Evolutionary conservation across 1,139 yeast species (phyloP), one percentile per base, ranked within the genome.

Genomic region (Arxiozyma slooffiae): DNA sequence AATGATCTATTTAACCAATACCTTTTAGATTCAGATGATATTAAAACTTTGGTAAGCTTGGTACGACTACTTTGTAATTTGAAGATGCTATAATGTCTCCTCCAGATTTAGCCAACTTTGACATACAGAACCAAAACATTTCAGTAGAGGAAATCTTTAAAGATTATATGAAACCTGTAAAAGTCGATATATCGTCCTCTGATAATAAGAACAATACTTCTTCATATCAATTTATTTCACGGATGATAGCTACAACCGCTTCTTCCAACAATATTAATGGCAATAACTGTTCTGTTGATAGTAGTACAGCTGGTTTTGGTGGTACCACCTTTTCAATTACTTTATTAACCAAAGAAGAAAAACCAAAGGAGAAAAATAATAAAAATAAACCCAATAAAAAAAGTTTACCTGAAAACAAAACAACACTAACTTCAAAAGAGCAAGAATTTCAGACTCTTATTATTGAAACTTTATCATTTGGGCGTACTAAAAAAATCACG

Each of bases 391-490:
- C n/a, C 3, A 30, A 30, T 30, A n/a, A 30, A 30, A 30, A 4
- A 30, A 30, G 7, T 30, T 3, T 2, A 30, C 14, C 36, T 14
- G 36, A 30, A 14, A 4, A 30, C 36, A 30, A 30, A 30, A 14
- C 36, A 14, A 24, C 26, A 17, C 44, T 37, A 41, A 41, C n/a
- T 41, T 17, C 26, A 24, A 41, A 24, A 37, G 45, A 41, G 16
- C 22, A 23, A 7, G 41, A 50, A 24, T 49, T 41, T 46, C 37
- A 44, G 17, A 20, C 42, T 14, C 26, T 49, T 7, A 51, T 67
- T 59, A 63, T 51, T 61, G 60, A 50, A 61, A 54, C 58, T 4
- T 48, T 63, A n/a, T 51, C 51, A 7, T 64, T 62, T 48, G 68
- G 68, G 9, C 52, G 65, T 40, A 53, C 56, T 2, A 53, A 26